A percentile compares a stretch with the other conserved stretches of the same genome.
phyloP scores from a whole-genome alignment of 768 basidiomycete species.

The Amyloporia xantha region DNA sequence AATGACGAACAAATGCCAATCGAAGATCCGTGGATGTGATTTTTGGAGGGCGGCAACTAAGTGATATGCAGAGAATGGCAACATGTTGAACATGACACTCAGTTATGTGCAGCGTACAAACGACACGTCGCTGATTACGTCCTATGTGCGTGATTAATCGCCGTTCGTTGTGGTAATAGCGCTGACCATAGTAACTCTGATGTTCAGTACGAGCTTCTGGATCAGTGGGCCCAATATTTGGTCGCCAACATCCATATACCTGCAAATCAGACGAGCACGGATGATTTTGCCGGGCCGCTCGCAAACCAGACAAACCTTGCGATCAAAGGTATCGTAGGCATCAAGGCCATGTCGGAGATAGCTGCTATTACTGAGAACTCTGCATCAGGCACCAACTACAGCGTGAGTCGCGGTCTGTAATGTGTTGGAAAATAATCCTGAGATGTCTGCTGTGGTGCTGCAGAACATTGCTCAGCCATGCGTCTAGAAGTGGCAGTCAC shows the following conservation, averaged over 20 bases:
- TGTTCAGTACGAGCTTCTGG: slow-evolving; percentile 40
- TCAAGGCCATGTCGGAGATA: slow-evolving; percentile 34
- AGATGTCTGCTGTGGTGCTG: too few species aligned
- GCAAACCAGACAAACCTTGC: slow-evolving; percentile 39
- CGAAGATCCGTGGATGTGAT: slow-evolving; percentile 15
- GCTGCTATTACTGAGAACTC: slow-evolving; percentile 23
- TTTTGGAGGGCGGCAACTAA: too few species aligned
- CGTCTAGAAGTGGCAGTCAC: slow-evolving; percentile 5
- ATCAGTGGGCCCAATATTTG: slow-evolving; percentile 62
- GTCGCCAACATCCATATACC: slow-evolving; percentile 41
- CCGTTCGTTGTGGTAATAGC: too few species aligned
- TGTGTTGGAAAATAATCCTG: too few species aligned
- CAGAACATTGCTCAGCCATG: slow-evolving; percentile 3
- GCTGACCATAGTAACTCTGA: too few species aligned
- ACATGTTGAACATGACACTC: slow-evolving; percentile 16
- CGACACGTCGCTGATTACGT: slow-evolving; percentile 12
- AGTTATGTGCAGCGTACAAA: slow-evolving; percentile 10
- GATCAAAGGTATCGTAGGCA: slow-evolving; percentile 40
- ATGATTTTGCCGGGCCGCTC: slow-evolving; percentile 33
- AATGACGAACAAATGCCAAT: slow-evolving; percentile 25
- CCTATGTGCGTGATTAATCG: slow-evolving; percentile 11
- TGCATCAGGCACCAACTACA: too few species aligned
- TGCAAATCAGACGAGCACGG: slow-evolving; percentile 29
- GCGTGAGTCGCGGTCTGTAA: too few species aligned
- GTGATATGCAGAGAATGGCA: slow-evolving; percentile 12